These are phyloP conservation scores for Coniosporium apollinis DNA, from an alignment of 495 filamentous ascomycete genomes.

Conservation along the genomic window DNA sequence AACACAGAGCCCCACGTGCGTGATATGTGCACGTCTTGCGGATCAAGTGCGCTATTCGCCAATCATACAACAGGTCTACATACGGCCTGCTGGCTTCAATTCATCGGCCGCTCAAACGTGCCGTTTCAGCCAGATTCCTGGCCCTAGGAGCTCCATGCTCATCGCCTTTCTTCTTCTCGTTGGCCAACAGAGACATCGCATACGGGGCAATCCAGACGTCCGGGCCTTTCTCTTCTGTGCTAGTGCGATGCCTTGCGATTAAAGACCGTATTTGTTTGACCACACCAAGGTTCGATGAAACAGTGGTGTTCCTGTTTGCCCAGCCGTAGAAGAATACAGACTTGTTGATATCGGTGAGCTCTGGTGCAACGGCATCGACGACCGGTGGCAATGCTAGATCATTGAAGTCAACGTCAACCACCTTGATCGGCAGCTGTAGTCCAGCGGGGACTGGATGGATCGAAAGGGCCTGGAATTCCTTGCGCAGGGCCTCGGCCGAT, in stretches of 20 bases:
- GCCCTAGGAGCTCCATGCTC: too few relatives aligned
- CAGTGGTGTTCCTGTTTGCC: constrained; percentile 39
- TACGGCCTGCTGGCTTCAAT: too few relatives aligned
- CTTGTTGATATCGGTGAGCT: constrained; percentile 43
- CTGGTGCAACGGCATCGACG: constrained; percentile 9
- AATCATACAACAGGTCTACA: too few relatives aligned
- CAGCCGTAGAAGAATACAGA: constrained; percentile 57
- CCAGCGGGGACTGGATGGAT: constrained; percentile 32
- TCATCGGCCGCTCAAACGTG: too few relatives aligned
- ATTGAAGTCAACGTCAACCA: constrained; percentile 21
- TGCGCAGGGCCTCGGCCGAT: constrained; percentile 18
- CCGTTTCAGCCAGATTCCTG: too few relatives aligned
- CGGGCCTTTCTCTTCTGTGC: constrained; percentile 21
- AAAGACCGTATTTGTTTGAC: constrained; percentile 44
- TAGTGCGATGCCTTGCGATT: constrained; percentile 22
- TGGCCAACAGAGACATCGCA: constrained; percentile 10
- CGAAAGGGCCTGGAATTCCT: constrained; percentile 31
- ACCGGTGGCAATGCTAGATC: constrained; percentile 8
- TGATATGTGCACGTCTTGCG: too few relatives aligned
- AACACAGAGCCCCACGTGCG: too few relatives aligned
- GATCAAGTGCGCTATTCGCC: too few relatives aligned
- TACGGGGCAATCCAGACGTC: constrained; percentile 13
- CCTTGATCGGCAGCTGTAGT: constrained; percentile 34
- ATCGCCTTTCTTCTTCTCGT: too few relatives aligned
- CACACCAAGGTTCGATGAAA: constrained; percentile 49